A percentile compares a stretch with the other conserved stretches of the same genome.
phyloP scores from a whole-genome alignment of 2,329 filamentous ascomycete species.

The Orbilia ellipsospora region DNA sequence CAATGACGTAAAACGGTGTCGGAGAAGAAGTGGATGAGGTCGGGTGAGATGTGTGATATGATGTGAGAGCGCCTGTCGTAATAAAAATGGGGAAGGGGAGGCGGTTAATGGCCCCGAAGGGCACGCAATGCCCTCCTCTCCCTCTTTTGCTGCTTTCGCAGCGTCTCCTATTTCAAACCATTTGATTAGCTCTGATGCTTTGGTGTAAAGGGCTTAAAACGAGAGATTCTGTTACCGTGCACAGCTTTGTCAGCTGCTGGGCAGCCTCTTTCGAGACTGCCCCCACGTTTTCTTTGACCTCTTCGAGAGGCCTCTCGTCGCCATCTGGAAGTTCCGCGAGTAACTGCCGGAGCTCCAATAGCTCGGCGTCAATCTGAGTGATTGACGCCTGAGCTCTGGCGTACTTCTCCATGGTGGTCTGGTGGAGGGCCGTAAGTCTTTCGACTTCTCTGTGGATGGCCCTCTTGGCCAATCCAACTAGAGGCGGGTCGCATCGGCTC shows the following conservation, averaged over 20 bases:
- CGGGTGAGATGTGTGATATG: too few species aligned
- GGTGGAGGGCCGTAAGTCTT: constrained; percentile 8
- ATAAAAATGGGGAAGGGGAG: too few species aligned
- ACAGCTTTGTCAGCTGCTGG: background rate
- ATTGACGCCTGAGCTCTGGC: constrained; percentile 6
- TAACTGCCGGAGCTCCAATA: constrained; percentile 4
- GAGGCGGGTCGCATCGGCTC: background rate
- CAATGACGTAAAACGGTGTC: too few species aligned
- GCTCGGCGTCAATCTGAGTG: constrained; percentile 17
- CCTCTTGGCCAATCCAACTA: constrained; percentile 6
- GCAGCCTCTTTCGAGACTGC: background rate
- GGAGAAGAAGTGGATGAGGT: too few species aligned
- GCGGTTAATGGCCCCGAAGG: constrained; percentile 7
- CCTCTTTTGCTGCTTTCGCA: constrained; percentile 24
- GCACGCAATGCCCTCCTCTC: constrained; percentile 27
- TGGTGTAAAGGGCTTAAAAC: background rate
- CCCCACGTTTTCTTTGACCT: constrained; percentile 7
- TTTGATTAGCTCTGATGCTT: background rate
- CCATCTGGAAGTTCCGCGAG: constrained; percentile 16
- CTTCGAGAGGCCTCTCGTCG: background rate
- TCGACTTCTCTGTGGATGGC: background rate
- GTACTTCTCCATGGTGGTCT: constrained; percentile 20
- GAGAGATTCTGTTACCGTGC: constrained; percentile 10
- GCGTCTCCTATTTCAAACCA: constrained; percentile 4
- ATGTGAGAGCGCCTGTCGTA: too few species aligned